These are phyloP conservation scores for Herpetospermum pedunculosum DNA, from an alignment of 306 rosid species.

Conservation along the genomic window DNA sequence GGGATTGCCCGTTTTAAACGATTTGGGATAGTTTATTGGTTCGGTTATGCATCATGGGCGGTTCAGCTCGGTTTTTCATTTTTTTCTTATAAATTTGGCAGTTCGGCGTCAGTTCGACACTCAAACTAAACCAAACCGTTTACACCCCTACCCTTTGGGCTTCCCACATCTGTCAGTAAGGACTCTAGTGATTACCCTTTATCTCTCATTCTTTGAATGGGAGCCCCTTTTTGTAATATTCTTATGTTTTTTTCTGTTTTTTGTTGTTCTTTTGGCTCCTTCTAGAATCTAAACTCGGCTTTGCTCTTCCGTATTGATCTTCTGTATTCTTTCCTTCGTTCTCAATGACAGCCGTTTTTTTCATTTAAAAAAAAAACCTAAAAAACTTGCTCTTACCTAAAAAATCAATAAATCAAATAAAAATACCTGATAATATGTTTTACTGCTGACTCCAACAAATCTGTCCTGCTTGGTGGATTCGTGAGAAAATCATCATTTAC, in stretches of 20 bases:
- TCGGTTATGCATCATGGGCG: no score
- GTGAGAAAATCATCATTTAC: conserved; percentile 55
- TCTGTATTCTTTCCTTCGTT: background rate
- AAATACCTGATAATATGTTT: conserved; percentile 70
- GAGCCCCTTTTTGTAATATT: background rate
- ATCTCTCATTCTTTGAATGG: background rate
- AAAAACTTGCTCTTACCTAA: background rate
- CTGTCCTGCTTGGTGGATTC: conserved; percentile 75
- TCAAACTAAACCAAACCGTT: no score
- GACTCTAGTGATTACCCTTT: background rate
- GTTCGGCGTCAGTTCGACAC: no score
- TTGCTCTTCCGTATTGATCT: background rate
- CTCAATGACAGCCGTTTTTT: background rate
- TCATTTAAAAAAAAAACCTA: background rate
- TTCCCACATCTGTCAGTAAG: background rate
- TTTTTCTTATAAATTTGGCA: no score
- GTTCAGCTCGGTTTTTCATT: no score
- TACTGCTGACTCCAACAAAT: conserved; percentile 81
- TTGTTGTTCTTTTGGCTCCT: background rate
- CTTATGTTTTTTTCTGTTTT: background rate
- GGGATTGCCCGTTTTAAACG: background rate
- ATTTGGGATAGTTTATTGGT: background rate
- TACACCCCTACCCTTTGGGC: no score
- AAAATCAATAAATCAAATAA: conserved; percentile 8
- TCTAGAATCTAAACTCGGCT: background rate